Evolutionary conservation across 208 protist species (phyloP).

Genomic region (Histomonas meleagridis): DNA sequence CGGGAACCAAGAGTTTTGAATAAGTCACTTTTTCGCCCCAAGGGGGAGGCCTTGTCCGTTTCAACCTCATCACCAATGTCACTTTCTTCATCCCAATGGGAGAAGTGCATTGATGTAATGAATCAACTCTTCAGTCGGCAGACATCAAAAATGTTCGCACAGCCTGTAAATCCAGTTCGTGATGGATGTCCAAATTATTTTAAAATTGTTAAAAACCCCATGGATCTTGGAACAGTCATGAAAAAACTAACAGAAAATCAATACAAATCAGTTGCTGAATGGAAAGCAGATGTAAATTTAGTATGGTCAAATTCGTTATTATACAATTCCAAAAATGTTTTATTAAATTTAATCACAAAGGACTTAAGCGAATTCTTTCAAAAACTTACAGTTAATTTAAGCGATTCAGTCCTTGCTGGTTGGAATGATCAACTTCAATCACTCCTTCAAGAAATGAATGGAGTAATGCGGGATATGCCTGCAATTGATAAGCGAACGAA

Average conservation of each 20-base stretch:
- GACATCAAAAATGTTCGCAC: neutral
- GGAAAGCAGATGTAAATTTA: neutral
- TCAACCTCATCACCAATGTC: too few species aligned
- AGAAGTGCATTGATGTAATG: too few species aligned
- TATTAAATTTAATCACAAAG: neutral
- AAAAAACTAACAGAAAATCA: neutral
- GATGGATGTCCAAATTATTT: slow-evolving; percentile 28
- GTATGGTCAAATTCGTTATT: neutral
- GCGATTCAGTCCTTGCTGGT: neutral
- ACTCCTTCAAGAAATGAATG: neutral
- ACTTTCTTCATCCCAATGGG: too few species aligned
- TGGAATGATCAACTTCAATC: neutral
- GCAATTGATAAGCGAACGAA: too few species aligned
- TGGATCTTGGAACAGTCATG: neutral
- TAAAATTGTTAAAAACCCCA: neutral
- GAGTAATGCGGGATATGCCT: too few species aligned
- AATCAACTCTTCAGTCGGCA: neutral
- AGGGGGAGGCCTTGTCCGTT: too few species aligned
- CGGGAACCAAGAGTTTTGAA: too few species aligned
- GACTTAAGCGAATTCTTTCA: neutral
- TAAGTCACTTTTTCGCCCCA: too few species aligned
- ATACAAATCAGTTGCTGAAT: neutral
- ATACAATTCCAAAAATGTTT: neutral
- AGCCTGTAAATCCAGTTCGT: neutral
- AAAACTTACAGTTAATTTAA: neutral